Base-by-base conservation (phyloP, 495 filamentous ascomycete genomes). In the Penicillium crystallinum region DNA sequence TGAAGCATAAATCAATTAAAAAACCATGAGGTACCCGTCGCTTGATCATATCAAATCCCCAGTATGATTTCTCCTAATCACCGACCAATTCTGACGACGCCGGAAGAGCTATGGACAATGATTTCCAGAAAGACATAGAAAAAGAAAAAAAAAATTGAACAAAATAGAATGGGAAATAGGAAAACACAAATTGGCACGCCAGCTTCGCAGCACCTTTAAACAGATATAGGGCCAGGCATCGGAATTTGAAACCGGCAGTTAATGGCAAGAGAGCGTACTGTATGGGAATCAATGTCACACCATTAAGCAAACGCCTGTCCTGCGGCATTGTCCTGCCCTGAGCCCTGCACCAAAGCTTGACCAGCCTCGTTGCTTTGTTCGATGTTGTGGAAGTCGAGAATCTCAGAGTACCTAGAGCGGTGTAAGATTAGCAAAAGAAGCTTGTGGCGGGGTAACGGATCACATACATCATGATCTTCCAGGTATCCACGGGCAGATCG, bases 381-480 rank as follows among this genome's bases (percentile, higher is more conserved):
- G 53, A 96, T 84, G 68, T 97, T 97, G 74, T 98, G 93, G 70
- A 96, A 98, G 69, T 98, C 95, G 59, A 98, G 84, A 63, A 98
- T 98, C 67, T 98, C 93, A 49, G 91, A 96, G 77, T 98, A 98
- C 93, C 93, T 97, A 65, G 10, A 14, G 38, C 39, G 18, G 38
- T 43, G 18, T 8, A 49, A 31, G 7, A 46, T 71, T 25, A 69
- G 58, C 54, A 55, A 46, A 46, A 19, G 6, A 53, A 3, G 14
- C 18, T 15, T 6, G 8, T 23, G 14, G 22, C 12, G 5, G 9
- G 9, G 0, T 9, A 46, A 19, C 18, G 17, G 17, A 52, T 44
- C 33, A 61, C 66, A 59, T 79, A 97, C 93, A 98, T 98, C 93
- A 97, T 98, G 66, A 98, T 97, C 73, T 97, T 97, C 93, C 93